Base-by-base conservation (phyloP, 441 rosid species). In the Bruguiera hainesii region DNA sequence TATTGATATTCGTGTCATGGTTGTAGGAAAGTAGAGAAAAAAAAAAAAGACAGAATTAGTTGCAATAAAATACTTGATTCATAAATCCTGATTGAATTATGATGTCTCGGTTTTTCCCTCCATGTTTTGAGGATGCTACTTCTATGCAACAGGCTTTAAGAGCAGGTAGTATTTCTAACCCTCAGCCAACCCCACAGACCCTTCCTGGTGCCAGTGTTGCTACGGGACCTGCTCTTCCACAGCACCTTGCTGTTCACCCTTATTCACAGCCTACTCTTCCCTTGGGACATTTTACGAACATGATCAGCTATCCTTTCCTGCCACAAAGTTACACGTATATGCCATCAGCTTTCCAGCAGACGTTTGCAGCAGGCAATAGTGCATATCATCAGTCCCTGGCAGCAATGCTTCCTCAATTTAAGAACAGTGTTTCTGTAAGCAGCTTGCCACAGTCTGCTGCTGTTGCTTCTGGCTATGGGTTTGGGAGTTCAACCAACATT, bases 321-420 rank as follows among this genome's bases (percentile, higher is more conserved):
- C 94, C 99, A 65, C 99, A 86, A 84, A 90, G 90, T 81, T 95
- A 92, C 76, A 77, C 96, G 0, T 92, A 90, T 58, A 80, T 95
- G 96, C 98, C 98, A 37, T 90, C 99, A 0, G 95, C 93, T 69
- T 95, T 78, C 75, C 99, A 91, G 85, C 99, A 94, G 85, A 65
- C 86, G 51, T 88, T 81, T 79, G 82, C 95, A 64, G 82, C 95
- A 64, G 96, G 96, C 66, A 94, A 85, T 71, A 89, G 75, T 76
- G 69, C 93, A 33, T 91, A 94, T 75, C 94, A 87, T 75, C 99
- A 94, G 79, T 91, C 96, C 66, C 76, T 91, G 72, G 96, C 96
- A 46, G 87, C 97, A 18, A 73, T 85, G 64, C 97, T 89, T 48
- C 98, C 98, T 8, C 99, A 94, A 65, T 91, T 88, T 81, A 94